Evolutionary conservation across 208 protist genomes (phyloP), one percentile per base, ranked within the genome.

Genomic region (Acanthamoeba castellanii): DNA sequence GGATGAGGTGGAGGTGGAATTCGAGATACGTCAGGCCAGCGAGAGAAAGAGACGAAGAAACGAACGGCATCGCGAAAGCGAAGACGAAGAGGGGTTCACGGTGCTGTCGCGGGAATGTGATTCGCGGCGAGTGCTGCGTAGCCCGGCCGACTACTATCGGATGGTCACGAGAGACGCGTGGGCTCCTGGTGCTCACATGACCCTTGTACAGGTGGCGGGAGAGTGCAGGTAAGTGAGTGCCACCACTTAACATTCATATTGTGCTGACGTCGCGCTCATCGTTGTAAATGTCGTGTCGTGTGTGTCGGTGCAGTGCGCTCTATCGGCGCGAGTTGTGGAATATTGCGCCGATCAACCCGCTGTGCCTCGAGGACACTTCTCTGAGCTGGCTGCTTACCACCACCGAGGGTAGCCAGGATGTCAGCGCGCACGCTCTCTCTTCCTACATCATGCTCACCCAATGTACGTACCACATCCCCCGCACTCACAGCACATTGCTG

Each of bases 261-360:
- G 42, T 47, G 42, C 42, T 47, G 61, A 68, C 8, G 61, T 30
- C 27, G 61, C 3, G 27, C 3, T n/a, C 25, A 68, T 68, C 20
- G 20, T 3, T 37, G 37, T 37, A 3, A 68, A n/a, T 22, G 20
- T 6, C 4, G 5, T 68, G 20, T 68, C 61, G 25, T 30, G 20
- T n/a, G 61, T 30, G 3, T 7, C 66, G 11, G 66, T 16, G 22
- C 66, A 74, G 66, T 34, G 14, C 27, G n/a, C 11, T 74, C 66
- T 74, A 74, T 16, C 66, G 66, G 3, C n/a, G n/a, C 25, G 66
- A 74, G 66, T 74, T 34, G 66, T 74, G 66, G 66, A 74, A 74
- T 5, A 34, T 74, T 16, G 32, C 32, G 32, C 66, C 66, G 66
- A 13, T 74, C 66, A 74, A 74, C 16, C 66, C 66, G 22, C 66